These are phyloP conservation scores for Hypoxylon perforatum DNA, from an alignment of 495 filamentous ascomycete genomes.

Conservation along the genomic window DNA sequence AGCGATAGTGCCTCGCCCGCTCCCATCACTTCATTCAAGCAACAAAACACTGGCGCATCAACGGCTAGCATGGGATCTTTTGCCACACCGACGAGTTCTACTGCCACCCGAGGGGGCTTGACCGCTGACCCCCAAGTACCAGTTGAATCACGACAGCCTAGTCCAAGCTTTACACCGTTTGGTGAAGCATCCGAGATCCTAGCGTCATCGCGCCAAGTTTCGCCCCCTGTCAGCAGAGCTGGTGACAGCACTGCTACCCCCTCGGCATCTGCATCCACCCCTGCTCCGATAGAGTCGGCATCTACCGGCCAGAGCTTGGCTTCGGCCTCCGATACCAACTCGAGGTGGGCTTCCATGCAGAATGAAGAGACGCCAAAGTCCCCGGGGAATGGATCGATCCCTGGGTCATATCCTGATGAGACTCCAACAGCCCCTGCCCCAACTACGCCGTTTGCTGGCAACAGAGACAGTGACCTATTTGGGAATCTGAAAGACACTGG, in stretches of 20 bases:
- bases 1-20: conserved; percentile 61
- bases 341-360: conserved; percentile 39
- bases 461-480: conserved; percentile 64
- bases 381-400: conserved; percentile 52
- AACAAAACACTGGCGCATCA: conserved; percentile 66
- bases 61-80: conserved; percentile 63
- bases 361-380: conserved; percentile 38
- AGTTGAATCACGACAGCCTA: conserved; percentile 76
- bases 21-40: conserved; percentile 74
- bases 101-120: conserved; percentile 58
- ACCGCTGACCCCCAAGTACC: conserved; percentile 67
- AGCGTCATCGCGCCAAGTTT: conserved; percentile 81
- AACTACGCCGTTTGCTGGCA: conserved; percentile 52
- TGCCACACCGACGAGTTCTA: conserved; percentile 63
- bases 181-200: conserved; percentile 72
- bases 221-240: conserved; percentile 80
- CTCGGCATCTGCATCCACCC: conserved; percentile 46
- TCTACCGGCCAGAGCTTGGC: conserved; percentile 50
- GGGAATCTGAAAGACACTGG: conserved; percentile 62
- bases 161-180: conserved; percentile 76
- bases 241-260: conserved; percentile 56
- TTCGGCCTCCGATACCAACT: conserved; percentile 48
- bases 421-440: conserved; percentile 58
- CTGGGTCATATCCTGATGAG: conserved; percentile 70
- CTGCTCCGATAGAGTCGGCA: conserved; percentile 46